Evolutionary conservation across 768 basidiomycete genomes (phyloP).

Genomic region (Boletus edulis): DNA sequence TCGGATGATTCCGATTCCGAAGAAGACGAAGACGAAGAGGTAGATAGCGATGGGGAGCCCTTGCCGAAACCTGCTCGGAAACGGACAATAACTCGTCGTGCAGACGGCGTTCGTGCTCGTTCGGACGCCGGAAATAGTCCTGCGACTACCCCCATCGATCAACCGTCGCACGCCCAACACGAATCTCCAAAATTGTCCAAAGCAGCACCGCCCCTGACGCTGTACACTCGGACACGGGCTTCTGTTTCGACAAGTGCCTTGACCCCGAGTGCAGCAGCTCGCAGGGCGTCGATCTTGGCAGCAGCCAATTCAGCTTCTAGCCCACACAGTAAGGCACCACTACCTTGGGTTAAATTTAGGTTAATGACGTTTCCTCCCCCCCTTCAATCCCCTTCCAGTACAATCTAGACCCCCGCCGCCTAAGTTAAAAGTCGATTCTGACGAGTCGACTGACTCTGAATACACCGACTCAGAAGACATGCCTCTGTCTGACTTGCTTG

Average conservation of each 20-base stretch:
- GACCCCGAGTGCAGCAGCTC: slow-evolving; percentile 49
- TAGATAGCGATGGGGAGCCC: slow-evolving; percentile 34
- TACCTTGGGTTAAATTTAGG: background rate
- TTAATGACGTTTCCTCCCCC: background rate
- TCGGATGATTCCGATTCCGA: slow-evolving; percentile 37
- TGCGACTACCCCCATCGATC: background rate
- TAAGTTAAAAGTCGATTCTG: slow-evolving; percentile 12
- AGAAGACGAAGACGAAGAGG: slow-evolving; percentile 35
- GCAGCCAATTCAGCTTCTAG: slow-evolving; percentile 29
- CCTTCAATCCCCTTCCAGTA: background rate
- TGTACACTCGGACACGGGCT: slow-evolving; percentile 39
- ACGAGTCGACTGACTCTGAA: slow-evolving; percentile 30
- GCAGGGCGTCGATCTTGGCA: slow-evolving; percentile 44
- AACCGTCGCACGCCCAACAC: background rate
- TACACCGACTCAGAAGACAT: slow-evolving; percentile 54
- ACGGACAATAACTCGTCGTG: slow-evolving; percentile 32
- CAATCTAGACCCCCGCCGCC: background rate
- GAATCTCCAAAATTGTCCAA: slow-evolving; percentile 13
- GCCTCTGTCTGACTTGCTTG: slow-evolving; percentile 61
- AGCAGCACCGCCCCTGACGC: slow-evolving; percentile 31
- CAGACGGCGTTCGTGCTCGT: slow-evolving; percentile 2
- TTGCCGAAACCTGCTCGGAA: slow-evolving; percentile 34
- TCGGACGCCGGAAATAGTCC: slow-evolving; percentile 22
- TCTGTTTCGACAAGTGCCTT: slow-evolving; percentile 61
- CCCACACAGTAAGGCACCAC: slow-evolving; percentile 28